phyloP scores from a whole-genome alignment of 1,284 basidiomycete genomes.

The Leccinum solheimii region DNA sequence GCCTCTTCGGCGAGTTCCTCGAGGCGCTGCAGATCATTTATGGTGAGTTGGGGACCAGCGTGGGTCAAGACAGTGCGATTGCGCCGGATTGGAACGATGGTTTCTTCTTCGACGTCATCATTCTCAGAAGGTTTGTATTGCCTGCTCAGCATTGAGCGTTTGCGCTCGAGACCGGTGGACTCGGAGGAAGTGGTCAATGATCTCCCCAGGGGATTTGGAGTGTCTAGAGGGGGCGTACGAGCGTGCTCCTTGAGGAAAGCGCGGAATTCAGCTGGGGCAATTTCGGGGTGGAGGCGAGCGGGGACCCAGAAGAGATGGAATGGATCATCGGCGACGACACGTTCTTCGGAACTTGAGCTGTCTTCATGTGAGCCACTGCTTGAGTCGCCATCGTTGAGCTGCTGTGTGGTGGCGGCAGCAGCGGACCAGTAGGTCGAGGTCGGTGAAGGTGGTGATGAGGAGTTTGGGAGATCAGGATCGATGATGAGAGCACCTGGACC shows the following conservation, averaged over 20 bases:
- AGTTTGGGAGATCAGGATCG: constrained; percentile 83
- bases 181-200: constrained; percentile 41
- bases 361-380: constrained; percentile 50
- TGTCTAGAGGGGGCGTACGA: constrained; percentile 54
- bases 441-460: constrained; percentile 54
- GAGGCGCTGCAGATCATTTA: constrained; percentile 89
- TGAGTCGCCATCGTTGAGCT: constrained; percentile 42
- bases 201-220: constrained; percentile 36
- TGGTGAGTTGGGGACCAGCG: constrained; percentile 76
- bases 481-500: constrained; percentile 78
- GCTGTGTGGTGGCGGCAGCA: constrained; percentile 29
- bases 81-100: constrained; percentile 66
- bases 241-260: constrained; percentile 95
- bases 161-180: constrained; percentile 60
- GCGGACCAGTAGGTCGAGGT: constrained; percentile 53
- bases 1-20: constrained; percentile 92
- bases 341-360: constrained; percentile 38
- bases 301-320: constrained; percentile 97
- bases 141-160: constrained; percentile 86
- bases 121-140: constrained; percentile 80
- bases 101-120: constrained; percentile 71
- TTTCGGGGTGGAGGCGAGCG: constrained; percentile 93
- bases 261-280: constrained; percentile 94
- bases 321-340: constrained; percentile 59
- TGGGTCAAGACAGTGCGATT: constrained; percentile 66